Evolutionary conservation across 345 rosid species (phyloP).

Genomic region (Eucalyptus regnans): DNA sequence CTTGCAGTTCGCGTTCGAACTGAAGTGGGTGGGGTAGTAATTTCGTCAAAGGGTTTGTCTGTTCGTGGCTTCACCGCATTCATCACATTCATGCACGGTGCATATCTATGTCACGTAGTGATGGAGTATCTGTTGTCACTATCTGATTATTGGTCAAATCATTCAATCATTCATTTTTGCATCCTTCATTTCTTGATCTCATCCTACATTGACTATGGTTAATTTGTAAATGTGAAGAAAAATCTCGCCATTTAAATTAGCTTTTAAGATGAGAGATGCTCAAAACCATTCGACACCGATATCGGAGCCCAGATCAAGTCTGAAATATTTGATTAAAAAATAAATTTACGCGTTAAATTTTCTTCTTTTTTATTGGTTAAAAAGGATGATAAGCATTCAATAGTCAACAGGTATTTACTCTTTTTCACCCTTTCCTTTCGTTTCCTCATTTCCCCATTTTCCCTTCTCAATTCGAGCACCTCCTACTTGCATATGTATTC

Average conservation of each 20-base stretch:
- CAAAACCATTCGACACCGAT: fast-evolving
- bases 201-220: no score
- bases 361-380: not conserved
- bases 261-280: not conserved
- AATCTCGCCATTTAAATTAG: no score
- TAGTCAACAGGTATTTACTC: not conserved
- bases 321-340: not conserved
- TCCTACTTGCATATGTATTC: not conserved
- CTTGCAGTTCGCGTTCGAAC: not conserved
- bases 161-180: not conserved
- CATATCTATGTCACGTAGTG: not conserved
- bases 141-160: not conserved
- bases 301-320: fast-evolving
- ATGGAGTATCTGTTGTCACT: not conserved
- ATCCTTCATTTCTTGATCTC: not conserved
- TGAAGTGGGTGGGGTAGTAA: not conserved
- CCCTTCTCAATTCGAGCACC: not conserved
- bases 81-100: not conserved
- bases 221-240: no score
- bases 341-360: not conserved
- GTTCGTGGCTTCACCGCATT: not conserved
- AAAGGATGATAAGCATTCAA: not conserved
- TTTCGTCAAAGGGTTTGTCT: not conserved
- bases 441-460: not conserved
- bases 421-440: not conserved